Evolutionary conservation across 148 eudicot species (phyloP).

Genomic region (Fagopyrum homotropicum): DNA sequence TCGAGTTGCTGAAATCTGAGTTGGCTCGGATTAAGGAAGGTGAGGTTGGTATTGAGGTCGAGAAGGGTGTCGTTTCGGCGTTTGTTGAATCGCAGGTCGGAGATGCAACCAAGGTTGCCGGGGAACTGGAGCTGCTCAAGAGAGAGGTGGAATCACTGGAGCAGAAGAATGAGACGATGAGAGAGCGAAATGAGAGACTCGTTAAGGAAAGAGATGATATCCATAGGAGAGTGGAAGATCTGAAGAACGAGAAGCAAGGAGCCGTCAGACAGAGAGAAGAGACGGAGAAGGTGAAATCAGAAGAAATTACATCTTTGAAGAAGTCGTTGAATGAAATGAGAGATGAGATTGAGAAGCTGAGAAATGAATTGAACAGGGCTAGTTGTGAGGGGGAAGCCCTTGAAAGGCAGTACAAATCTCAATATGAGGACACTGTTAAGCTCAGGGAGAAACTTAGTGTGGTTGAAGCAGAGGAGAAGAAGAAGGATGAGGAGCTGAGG

Average conservation of each 20-base stretch:
- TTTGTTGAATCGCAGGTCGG: conserved; percentile 28
- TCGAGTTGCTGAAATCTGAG: conserved; percentile 33
- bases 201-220: conserved; percentile 24
- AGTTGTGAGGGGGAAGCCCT: conserved; percentile 29
- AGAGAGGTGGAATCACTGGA: conserved; percentile 20
- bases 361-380: conserved; percentile 13
- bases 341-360: conserved; percentile 27
- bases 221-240: conserved; percentile 23
- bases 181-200: conserved; percentile 23
- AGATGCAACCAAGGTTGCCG: conserved; percentile 1
- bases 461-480: conserved; percentile 25
- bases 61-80: conserved; percentile 29
- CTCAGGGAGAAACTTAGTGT: conserved; percentile 28
- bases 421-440: conserved; percentile 22
- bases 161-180: conserved; percentile 19
- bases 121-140: conserved; percentile 16
- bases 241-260: conserved; percentile 34
- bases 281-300: conserved; percentile 28
- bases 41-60: conserved; percentile 22
- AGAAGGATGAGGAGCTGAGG: conserved; percentile 18
- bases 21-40: conserved; percentile 30
- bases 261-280: conserved; percentile 33
- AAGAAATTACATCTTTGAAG: conserved; percentile 37
- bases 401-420: conserved; percentile 13
- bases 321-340: conserved; percentile 20